A percentile compares a stretch with the other conserved stretches of the same genome.
phyloP scores from a whole-genome alignment of 331 rosid species.

The Malus hybrid region DNA sequence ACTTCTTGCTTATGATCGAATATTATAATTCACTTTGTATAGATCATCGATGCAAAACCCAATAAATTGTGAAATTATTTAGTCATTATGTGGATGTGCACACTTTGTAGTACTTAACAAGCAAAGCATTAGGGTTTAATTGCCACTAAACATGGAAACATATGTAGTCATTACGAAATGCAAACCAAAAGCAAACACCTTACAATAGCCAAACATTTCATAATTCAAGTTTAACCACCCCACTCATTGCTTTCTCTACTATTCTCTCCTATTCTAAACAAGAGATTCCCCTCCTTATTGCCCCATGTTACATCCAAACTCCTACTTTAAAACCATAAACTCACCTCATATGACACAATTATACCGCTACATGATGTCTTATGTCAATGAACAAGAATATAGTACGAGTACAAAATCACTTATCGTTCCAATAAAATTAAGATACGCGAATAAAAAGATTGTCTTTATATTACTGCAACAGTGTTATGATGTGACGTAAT shows the following conservation, averaged over 20 bases:
- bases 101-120: no score
- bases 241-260: conserved; percentile 21
- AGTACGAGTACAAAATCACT: no score
- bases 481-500: no score
- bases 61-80: no score
- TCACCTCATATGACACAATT: neutral
- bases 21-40: no score
- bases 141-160: neutral
- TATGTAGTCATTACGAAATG: conserved; percentile 19
- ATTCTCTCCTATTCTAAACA: neutral
- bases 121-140: neutral
- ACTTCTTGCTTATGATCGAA: no score
- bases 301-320: conserved; percentile 9
- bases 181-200: conserved; percentile 8
- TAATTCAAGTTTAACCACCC: conserved; percentile 24
- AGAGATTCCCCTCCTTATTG: conserved; percentile 8
- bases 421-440: no score
- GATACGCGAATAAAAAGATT: rapidly evolving
- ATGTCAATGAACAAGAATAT: no score
- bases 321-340: conserved; percentile 9
- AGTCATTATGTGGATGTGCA: no score
- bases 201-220: conserved; percentile 17
- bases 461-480: no score
- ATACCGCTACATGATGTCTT: rapidly evolving
- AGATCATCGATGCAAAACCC: no score